A percentile compares a stretch with the other conserved stretches of the same genome.
These are phyloP conservation scores for Aureobasidium sp. DNA, from an alignment of 2,329 filamentous ascomycete genomes.

Conservation along the genomic window DNA sequence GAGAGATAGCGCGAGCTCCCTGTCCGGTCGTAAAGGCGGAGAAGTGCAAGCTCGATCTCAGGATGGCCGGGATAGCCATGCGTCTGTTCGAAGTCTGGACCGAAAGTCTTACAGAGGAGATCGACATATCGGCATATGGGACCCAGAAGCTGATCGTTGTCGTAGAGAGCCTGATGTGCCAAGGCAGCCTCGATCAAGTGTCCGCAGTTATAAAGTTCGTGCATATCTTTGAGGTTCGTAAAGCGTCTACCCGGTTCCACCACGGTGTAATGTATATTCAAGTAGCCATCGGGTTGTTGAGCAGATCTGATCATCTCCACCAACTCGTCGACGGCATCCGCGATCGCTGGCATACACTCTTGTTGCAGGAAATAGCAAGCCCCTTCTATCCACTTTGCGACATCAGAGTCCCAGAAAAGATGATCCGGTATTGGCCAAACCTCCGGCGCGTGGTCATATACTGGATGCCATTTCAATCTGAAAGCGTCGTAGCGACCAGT, in stretches of 20 bases:
- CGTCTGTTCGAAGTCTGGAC: slow-evolving; percentile 39
- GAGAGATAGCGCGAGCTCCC: slow-evolving; percentile 31
- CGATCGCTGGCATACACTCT: slow-evolving; percentile 37
- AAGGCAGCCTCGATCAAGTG: slow-evolving; percentile 55
- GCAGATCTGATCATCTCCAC: slow-evolving; percentile 49
- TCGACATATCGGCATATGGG: slow-evolving; percentile 48
- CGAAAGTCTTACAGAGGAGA: slow-evolving; percentile 45
- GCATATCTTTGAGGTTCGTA: slow-evolving; percentile 52
- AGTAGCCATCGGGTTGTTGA: slow-evolving; percentile 52
- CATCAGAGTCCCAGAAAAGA: slow-evolving; percentile 46
- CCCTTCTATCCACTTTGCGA: slow-evolving; percentile 56
- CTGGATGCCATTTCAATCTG: slow-evolving; percentile 47
- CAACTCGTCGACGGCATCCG: slow-evolving; percentile 46
- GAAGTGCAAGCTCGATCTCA: slow-evolving; percentile 43
- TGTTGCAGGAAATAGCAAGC: slow-evolving; percentile 48
- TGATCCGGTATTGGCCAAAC: slow-evolving; percentile 51
- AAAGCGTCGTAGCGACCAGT: slow-evolving; percentile 49
- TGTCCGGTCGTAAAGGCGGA: slow-evolving; percentile 38
- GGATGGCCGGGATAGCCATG: slow-evolving; percentile 56
- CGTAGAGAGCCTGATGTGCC: slow-evolving; percentile 46
- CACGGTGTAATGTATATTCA: slow-evolving; percentile 56
- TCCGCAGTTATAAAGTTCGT: slow-evolving; percentile 55
- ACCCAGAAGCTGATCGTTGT: slow-evolving; percentile 43
- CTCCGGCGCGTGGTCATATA: slow-evolving; percentile 41
- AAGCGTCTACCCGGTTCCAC: slow-evolving; percentile 48